These are phyloP conservation scores for Eimeria necatrix DNA, from an alignment of 169 alveolate genomes.

Conservation along the genomic window DNA sequence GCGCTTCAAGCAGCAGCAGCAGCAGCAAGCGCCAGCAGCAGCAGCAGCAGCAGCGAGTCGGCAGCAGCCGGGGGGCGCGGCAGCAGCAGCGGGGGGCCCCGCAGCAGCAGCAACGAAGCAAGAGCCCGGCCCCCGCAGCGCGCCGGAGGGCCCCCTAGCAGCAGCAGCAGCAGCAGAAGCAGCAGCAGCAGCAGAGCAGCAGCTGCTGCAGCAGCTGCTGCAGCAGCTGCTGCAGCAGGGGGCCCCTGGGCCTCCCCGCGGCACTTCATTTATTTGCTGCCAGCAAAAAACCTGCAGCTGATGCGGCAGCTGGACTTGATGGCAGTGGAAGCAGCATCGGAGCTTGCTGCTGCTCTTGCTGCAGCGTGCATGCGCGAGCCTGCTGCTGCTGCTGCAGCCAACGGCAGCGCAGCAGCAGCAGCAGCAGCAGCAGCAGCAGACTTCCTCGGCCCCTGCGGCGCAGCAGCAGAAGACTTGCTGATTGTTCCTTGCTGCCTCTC, in stretches of 20 bases:
- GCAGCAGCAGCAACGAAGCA: background rate
- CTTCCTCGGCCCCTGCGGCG: background rate
- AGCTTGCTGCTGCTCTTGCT: constrained; percentile 45
- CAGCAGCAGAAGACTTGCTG: constrained; percentile 6
- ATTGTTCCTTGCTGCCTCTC: constrained; percentile 67
- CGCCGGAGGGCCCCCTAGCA: background rate
- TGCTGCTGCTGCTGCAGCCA: constrained; percentile 27
- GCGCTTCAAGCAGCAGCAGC: background rate
- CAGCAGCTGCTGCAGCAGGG: constrained; percentile 4
- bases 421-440: constrained; percentile 17
- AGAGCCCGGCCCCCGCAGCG: background rate
- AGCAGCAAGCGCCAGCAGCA: background rate
- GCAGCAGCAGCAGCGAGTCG: constrained; percentile 19
- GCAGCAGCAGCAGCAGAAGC: background rate
- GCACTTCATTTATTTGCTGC: constrained; percentile 73
- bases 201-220: no score
- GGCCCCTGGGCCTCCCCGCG: constrained; percentile 15
- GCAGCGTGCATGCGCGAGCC: constrained; percentile 31
- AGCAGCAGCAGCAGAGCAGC: background rate
- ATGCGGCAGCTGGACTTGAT: constrained; percentile 70
- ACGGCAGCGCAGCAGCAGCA: background rate
- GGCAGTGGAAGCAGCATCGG: constrained; percentile 63
- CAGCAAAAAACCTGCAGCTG: constrained; percentile 62
- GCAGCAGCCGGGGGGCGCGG: background rate
- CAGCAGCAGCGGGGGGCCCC: constrained; percentile 25